Base-by-base conservation (phyloP, 129 eudicot genomes). In the Chrysanthemum seticuspe region DNA sequence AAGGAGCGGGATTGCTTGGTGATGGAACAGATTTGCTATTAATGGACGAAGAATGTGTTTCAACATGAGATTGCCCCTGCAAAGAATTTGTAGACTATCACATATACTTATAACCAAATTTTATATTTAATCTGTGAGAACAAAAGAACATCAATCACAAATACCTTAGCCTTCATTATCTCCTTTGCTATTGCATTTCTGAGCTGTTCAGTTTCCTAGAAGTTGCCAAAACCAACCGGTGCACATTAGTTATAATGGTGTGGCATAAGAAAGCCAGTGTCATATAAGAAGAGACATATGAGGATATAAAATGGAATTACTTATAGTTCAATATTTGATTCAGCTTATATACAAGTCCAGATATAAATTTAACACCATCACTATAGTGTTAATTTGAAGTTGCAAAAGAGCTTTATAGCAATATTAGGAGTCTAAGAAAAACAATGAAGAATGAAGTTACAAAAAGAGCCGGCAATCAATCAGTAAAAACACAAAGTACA, bases 121-220 rank as follows among this genome's bases (percentile, higher is more conserved):
- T 53, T 12, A 53, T 53, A 53, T 14, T 53, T 53, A 53, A 15
- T 13, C 16, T 53, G n/a, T 53, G 27, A 2, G 23, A 57, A 57
- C 47, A 40, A 40, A 40, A 40, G 47, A 45, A 66, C 63, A 57
- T 19, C 74, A 78, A 31, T 14, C 44, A 16, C 12, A 52, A 63
- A 65, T 72, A 89, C 96, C 96, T 89, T 87, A 53, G 79, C 70
- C 76, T 82, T 86, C 70, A 61, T 45, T 54, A 87, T 77, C 79
- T 86, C 86, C 71, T 78, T 83, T 67, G 77, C 75, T 82, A 89
- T 15, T 75, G 81, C 82, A 62, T 62, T 70, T 81, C 80, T 83
- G 71, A 89, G 96, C 82, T 82, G 67, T 75, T 70, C 90, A 65
- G 92, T 84, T 81, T 89, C 92, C 96, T 89, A 64, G 14, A 81